Evolutionary conservation across 805 yeast genomes (phyloP).

Genomic region (Nakazawaea ernobii): DNA sequence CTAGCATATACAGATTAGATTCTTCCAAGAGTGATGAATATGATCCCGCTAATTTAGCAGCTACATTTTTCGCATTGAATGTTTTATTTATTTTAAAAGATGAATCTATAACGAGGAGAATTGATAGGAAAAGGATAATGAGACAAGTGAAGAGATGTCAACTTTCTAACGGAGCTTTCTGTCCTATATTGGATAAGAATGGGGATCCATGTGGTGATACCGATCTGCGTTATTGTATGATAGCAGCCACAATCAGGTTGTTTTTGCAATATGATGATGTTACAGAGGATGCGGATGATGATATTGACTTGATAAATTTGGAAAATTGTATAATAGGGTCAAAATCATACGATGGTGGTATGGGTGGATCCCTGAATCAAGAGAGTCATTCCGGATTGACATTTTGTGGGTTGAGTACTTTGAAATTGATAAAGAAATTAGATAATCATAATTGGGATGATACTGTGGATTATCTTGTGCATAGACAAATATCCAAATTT

Average conservation of each 20-base stretch:
- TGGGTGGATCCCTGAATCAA: constrained; percentile 41
- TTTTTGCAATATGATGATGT: constrained; percentile 37
- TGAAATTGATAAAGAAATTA: constrained; percentile 34
- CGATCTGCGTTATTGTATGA: constrained; percentile 69
- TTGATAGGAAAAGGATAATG: constrained; percentile 41
- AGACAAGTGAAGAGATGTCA: constrained; percentile 59
- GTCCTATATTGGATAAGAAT: constrained; percentile 30
- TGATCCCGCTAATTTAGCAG: constrained; percentile 62
- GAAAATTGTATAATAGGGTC: constrained; percentile 29
- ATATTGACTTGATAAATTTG: constrained; percentile 38
- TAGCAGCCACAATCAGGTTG: constrained; percentile 61
- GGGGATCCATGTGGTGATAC: constrained; percentile 47
- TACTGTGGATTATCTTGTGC: constrained; percentile 55
- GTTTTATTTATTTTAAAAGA: constrained; percentile 46
- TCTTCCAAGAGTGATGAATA: constrained; percentile 20
- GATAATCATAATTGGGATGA: constrained; percentile 22
- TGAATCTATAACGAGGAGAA: constrained; percentile 26
- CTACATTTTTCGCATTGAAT: constrained; percentile 72
- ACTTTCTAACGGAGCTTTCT: constrained; percentile 52
- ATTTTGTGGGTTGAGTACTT: constrained; percentile 71
- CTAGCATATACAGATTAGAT: constrained; percentile 35
- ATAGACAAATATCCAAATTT: constrained; percentile 48
- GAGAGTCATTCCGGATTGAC: constrained; percentile 89
- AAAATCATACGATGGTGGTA: constrained; percentile 61
- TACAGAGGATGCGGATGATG: too few species aligned